These are phyloP conservation scores for Chrysoporthe austroafricana DNA, from an alignment of 2,329 filamentous ascomycete species.

Conservation along the genomic window DNA sequence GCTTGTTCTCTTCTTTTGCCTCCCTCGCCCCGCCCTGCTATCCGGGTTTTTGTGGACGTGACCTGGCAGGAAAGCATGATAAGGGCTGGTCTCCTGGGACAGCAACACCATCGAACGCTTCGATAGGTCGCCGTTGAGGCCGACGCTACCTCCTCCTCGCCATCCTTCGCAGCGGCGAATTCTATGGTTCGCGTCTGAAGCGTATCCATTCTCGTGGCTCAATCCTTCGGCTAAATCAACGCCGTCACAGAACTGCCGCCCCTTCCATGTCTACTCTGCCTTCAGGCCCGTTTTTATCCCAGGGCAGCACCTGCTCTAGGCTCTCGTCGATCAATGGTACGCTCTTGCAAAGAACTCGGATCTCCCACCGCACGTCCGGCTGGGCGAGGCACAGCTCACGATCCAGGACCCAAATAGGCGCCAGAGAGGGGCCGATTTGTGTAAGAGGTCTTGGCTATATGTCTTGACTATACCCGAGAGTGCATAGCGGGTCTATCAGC, in stretches of 20 bases:
- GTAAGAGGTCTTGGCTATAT: background rate
- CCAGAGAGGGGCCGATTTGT: background rate
- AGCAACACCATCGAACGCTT: background rate
- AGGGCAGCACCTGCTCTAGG: background rate
- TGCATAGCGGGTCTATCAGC: background rate
- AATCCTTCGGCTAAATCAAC: conserved; percentile 10
- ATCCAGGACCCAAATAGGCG: background rate
- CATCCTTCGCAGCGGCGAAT: background rate
- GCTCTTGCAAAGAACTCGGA: background rate
- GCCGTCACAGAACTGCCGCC: conserved; percentile 2
- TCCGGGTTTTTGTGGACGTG: background rate
- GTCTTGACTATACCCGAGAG: background rate
- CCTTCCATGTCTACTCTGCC: background rate
- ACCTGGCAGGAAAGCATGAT: background rate
- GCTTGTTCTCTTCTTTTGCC: too few relatives aligned
- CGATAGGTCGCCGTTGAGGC: background rate
- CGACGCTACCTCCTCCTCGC: background rate
- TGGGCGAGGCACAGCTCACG: background rate
- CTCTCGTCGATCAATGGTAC: background rate
- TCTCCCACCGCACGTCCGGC: background rate
- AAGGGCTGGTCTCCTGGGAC: background rate
- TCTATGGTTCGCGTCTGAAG: background rate
- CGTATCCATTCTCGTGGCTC: background rate
- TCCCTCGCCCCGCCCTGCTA: background rate
- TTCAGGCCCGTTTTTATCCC: background rate